Evolutionary conservation across 805 yeast genomes (phyloP).

Genomic region (Saccharomycopsis amapae): DNA sequence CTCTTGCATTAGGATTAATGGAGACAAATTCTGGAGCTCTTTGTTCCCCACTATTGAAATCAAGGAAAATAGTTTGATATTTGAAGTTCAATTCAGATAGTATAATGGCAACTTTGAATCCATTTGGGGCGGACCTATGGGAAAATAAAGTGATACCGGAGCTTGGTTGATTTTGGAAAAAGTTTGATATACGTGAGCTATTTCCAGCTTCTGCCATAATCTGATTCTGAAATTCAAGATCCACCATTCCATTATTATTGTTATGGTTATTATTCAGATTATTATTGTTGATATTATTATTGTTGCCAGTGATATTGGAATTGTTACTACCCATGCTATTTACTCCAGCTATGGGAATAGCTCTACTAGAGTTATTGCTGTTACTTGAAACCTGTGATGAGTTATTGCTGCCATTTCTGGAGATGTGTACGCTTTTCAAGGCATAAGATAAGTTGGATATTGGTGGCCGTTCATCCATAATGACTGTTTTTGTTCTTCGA

Average conservation of each 20-base stretch:
- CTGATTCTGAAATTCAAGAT: constrained; percentile 28
- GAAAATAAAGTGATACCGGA: constrained; percentile 79
- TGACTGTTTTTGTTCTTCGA: no score
- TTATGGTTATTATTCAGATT: constrained; percentile 10
- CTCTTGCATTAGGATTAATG: constrained; percentile 94
- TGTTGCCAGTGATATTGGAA: constrained; percentile 25
- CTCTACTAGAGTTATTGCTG: constrained; percentile 8
- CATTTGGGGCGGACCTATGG: constrained; percentile 91
- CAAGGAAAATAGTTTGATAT: constrained; percentile 76
- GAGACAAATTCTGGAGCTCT: constrained; percentile 88
- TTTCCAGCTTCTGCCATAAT: constrained; percentile 31
- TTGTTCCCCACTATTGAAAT: constrained; percentile 85
- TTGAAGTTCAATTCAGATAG: constrained; percentile 74
- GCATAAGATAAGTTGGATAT: constrained; percentile 38
- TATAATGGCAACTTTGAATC: constrained; percentile 90
- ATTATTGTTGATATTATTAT: constrained; percentile 16
- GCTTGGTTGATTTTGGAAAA: constrained; percentile 67
- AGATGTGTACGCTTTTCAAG: constrained; percentile 32
- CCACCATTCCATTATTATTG: constrained; percentile 10
- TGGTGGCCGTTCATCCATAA: constrained; percentile 21
- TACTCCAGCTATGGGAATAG: constrained; percentile 4
- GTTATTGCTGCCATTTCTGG: constrained; percentile 17
- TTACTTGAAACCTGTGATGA: background rate
- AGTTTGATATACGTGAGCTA: constrained; percentile 56
- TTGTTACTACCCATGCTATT: constrained; percentile 17